These are phyloP conservation scores for Meripilus lineatus DNA, from an alignment of 1,284 basidiomycete species.

Conservation along the genomic window DNA sequence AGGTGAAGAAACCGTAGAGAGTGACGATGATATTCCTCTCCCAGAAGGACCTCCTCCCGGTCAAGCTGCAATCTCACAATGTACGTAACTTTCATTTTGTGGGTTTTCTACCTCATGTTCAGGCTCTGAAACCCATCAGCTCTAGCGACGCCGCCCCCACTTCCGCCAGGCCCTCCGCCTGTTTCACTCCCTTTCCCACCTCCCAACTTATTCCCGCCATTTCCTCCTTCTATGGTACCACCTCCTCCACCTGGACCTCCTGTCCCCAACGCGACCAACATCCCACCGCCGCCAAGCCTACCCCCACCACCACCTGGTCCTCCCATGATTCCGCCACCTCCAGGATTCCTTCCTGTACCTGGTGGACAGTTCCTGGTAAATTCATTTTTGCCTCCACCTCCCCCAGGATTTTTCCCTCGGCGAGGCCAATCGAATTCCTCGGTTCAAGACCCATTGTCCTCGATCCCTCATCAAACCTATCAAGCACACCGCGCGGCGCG, in stretches of 20 bases:
- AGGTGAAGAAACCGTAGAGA: constrained; percentile 35
- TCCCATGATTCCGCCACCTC: constrained; percentile 20
- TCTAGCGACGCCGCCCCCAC: not conserved
- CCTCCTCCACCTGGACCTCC: constrained; percentile 18
- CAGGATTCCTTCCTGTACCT: constrained; percentile 21
- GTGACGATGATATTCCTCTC: constrained; percentile 83
- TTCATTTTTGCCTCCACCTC: constrained; percentile 44
- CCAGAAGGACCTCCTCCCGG: constrained; percentile 76
- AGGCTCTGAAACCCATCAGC: too few species aligned
- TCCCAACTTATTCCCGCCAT: constrained; percentile 10
- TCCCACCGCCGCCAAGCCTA: constrained; percentile 34
- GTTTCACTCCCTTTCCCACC: constrained; percentile 18
- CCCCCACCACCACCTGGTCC: constrained; percentile 21
- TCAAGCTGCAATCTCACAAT: constrained; percentile 15
- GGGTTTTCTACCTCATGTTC: too few species aligned
- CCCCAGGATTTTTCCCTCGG: constrained; percentile 57
- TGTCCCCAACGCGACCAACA: constrained; percentile 18
- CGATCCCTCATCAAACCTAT: constrained; percentile 60
- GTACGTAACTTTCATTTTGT: too few species aligned
- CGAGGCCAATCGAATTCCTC: constrained; percentile 41
- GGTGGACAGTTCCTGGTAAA: too few species aligned
- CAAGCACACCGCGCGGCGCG: constrained; percentile 50
- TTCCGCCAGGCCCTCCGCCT: constrained; percentile 5
- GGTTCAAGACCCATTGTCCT: constrained; percentile 61
- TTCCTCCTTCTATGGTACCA: constrained; percentile 9